Base-by-base conservation (phyloP, 805 yeast species). In the Priceomyces carsonii region DNA sequence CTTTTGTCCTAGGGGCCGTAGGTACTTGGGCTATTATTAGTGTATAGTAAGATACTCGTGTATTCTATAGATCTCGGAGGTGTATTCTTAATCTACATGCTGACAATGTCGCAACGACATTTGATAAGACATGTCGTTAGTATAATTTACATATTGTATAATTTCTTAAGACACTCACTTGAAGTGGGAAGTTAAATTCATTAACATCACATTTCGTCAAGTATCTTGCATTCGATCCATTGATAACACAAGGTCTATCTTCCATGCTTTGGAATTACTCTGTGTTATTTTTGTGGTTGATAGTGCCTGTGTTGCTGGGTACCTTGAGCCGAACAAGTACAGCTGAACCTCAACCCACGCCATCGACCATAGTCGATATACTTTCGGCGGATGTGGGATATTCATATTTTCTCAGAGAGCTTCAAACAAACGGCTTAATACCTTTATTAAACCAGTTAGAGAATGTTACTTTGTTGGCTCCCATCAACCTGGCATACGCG, bases 391-490 rank as follows among this genome's bases (percentile, higher is more conserved):
- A 81, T 44, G 82, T 76, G 0, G 80, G 83, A 51, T 88, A 78
- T 60, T 78, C 87, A 26, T 70, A 69, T 26, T 80, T 85, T 39
- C 59, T 85, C 26, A 63, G 80, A 33, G 59, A 75, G 14, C 42
- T 87, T 2, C 95, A 86, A 51, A 58, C 73, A 35, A 67, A 70
- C 33, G 89, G 81, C 9, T 57, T 81, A 33, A 66, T 87, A 1
- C 88, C 88, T 2, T 55, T 60, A 26, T 54, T 87, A 20, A 86
- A 85, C 50, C 61, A 61, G 14, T 54, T 82, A 40, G 61, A 63
- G 16, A 82, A 85, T 53, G 75, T 82, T 38, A 85, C 95, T 0
- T 58, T 87, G n/a, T 53, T 84, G 26, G 95, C 95, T 1, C 95
- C 95, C 0, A 72, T 82, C 8, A 87, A 87, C 53, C 79, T 82